Conservation (phyloP, 306 rosid genomes). For the Vigna mungo region DNA sequence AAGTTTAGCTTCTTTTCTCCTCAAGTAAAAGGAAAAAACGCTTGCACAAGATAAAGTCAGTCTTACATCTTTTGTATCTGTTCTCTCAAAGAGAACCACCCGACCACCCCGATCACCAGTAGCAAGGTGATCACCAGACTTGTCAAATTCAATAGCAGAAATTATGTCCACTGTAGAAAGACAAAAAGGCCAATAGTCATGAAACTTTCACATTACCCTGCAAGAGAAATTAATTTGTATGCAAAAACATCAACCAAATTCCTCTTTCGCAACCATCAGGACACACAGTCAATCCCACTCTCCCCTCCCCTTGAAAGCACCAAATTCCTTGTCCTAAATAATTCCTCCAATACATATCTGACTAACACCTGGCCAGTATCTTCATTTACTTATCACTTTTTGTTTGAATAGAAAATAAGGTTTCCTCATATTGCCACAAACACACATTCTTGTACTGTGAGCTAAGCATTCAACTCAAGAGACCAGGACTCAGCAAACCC, state of each 20-base stretch:
- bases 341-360: conserved; percentile 3
- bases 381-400: conserved; percentile 11
- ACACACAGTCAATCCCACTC: conserved; percentile 21
- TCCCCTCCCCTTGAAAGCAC: conserved; percentile 12
- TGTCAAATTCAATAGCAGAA: conserved; percentile 98
- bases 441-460: conserved; percentile 14
- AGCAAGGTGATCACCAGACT: conserved; percentile 97
- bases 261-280: conserved; percentile 22
- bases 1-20: background rate
- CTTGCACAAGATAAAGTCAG: conserved; percentile 37
- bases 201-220: conserved; percentile 36
- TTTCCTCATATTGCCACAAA: conserved; percentile 4
- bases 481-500: conserved; percentile 37
- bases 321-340: background rate
- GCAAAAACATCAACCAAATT: background rate
- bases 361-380: conserved; percentile 8
- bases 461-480: conserved; percentile 20
- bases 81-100: conserved; percentile 99
- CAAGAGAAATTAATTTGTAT: conserved; percentile 38
- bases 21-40: background rate
- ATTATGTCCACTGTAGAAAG: conserved; percentile 90
- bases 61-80: conserved; percentile 90
- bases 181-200: conserved; percentile 40
- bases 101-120: conserved; percentile 99
- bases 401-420: conserved; percentile 5